Evolutionary conservation across 2,329 filamentous ascomycete species (phyloP).

Genomic region (Metarhizium rileyi): DNA sequence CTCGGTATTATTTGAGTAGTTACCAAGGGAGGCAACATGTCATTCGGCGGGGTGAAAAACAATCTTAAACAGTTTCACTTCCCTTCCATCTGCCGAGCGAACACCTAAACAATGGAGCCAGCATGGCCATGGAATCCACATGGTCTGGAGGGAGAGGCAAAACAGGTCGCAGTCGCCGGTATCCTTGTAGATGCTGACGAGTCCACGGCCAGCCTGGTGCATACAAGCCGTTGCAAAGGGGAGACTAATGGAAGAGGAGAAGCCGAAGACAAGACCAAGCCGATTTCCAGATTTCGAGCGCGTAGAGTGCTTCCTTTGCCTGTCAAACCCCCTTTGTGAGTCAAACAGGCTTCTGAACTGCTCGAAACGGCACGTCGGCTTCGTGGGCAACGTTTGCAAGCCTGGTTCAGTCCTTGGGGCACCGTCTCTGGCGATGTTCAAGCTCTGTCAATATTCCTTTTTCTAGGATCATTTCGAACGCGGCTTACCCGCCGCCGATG

Average conservation of each 20-base stretch:
- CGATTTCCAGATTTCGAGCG: not conserved
- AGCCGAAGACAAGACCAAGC: not conserved
- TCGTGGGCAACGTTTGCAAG: constrained; percentile 25
- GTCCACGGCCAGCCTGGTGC: not conserved
- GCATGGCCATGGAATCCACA: constrained; percentile 21
- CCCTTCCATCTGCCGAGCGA: constrained; percentile 45
- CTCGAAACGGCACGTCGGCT: constrained; percentile 18
- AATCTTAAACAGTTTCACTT: constrained; percentile 47
- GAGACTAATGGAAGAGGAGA: not conserved
- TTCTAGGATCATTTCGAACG: constrained; percentile 19
- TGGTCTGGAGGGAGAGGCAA: constrained; percentile 16
- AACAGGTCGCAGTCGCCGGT: constrained; percentile 12
- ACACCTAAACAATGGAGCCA: constrained; percentile 37
- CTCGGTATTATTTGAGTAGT: constrained; percentile 41
- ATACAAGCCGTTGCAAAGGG: not conserved
- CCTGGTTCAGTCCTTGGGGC: constrained; percentile 28
- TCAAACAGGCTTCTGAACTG: not conserved
- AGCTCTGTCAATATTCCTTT: constrained; percentile 26
- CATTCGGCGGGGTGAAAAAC: constrained; percentile 29
- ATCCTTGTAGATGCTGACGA: not conserved
- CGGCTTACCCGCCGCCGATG: constrained; percentile 9
- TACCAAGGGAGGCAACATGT: constrained; percentile 36
- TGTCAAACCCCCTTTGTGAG: not conserved
- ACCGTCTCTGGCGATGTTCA: constrained; percentile 30
- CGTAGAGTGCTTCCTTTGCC: not conserved